Evolutionary conservation across 495 filamentous ascomycete genomes (phyloP), one percentile per base, ranked within the genome.

Genomic region (Symbiotaphrina buchneri): DNA sequence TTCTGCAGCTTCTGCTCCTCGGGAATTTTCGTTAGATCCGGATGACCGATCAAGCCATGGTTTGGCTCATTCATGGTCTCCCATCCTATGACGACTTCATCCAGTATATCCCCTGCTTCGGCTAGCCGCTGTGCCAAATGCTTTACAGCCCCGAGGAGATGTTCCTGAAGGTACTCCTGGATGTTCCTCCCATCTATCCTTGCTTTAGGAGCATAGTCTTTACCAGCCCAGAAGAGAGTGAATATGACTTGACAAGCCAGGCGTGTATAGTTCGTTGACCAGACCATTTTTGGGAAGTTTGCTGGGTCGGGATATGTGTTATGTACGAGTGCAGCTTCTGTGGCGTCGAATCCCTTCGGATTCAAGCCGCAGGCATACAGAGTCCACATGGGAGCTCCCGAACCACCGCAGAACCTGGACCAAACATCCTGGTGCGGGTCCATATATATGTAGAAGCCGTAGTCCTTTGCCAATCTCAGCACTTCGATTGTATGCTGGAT

Each of bases 381-480:
- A 14, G 87, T 97, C 87, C 87, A 97, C 69, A 93, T 78, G 0
- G 87, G 87, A 6, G 87, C 90, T 18, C 87, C 87, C 16, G 87
- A 95, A 11, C 87, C 87, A 22, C 87, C 87, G 10, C 76, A 79
- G 32, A 91, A 82, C 30, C 87, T 58, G 24, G 87, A 95, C 87
- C 87, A 97, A 44, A 92, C 84, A 61, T 94, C 84, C 56, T 94
- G 84, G 51, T 94, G 84, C 14, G 85, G 84, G 39, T 97, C 87
- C 77, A 97, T 87, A 46, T 94, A 94, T 23, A 97, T 56, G 46
- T 85, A 85, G 46, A 97, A 94, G 14, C 78, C 77, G 55, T 93
- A 93, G 15, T 72, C 56, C 46, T 80, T 94, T 21, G 84, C 84
- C 21, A 77, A 53, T 27, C 82, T 63, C 32, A 97, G 56, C 10